These are phyloP conservation scores for Pichia kluyveri DNA, from an alignment of 805 yeast species.

Conservation along the genomic window DNA sequence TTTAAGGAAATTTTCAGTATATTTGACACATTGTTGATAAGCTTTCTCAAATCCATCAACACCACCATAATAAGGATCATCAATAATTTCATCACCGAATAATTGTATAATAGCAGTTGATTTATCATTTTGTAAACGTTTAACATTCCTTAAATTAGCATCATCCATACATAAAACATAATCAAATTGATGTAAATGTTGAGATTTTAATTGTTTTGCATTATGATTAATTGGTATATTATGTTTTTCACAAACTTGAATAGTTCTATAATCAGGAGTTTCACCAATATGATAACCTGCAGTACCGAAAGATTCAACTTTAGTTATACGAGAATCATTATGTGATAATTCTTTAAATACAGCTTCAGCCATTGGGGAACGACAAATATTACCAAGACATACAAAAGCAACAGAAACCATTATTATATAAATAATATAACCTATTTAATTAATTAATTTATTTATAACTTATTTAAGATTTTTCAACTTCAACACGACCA, in stretches of 20 bases:
- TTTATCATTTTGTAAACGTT: slow-evolving; percentile 43
- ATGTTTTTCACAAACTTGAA: slow-evolving; percentile 55
- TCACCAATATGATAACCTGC: slow-evolving; percentile 80
- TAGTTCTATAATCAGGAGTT: slow-evolving; percentile 68
- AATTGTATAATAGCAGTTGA: slow-evolving; percentile 11
- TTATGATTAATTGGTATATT: slow-evolving; percentile 66
- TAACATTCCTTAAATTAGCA: slow-evolving; percentile 42
- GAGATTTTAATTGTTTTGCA: slow-evolving; percentile 56
- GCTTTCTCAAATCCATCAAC: slow-evolving; percentile 71
- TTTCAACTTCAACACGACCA: slow-evolving; percentile 17
- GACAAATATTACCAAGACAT: slow-evolving; percentile 87
- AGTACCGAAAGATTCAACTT: slow-evolving; percentile 85
- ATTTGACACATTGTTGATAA: slow-evolving; percentile 65
- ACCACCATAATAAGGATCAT: slow-evolving; percentile 93
- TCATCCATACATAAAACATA: slow-evolving; percentile 68
- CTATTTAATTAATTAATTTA: no score
- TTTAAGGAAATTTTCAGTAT: slow-evolving; percentile 63
- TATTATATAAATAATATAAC: not conserved
- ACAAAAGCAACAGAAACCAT: slow-evolving; percentile 62
- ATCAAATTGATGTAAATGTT: slow-evolving; percentile 51
- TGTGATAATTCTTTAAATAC: slow-evolving; percentile 63
- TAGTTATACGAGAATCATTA: slow-evolving; percentile 39
- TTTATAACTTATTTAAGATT: not conserved
- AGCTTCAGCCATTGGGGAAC: slow-evolving; percentile 98
- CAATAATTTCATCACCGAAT: slow-evolving; percentile 42